Evolutionary conservation across 2,329 filamentous ascomycete species (phyloP).

Genomic region (Elsinoe ampelina): DNA sequence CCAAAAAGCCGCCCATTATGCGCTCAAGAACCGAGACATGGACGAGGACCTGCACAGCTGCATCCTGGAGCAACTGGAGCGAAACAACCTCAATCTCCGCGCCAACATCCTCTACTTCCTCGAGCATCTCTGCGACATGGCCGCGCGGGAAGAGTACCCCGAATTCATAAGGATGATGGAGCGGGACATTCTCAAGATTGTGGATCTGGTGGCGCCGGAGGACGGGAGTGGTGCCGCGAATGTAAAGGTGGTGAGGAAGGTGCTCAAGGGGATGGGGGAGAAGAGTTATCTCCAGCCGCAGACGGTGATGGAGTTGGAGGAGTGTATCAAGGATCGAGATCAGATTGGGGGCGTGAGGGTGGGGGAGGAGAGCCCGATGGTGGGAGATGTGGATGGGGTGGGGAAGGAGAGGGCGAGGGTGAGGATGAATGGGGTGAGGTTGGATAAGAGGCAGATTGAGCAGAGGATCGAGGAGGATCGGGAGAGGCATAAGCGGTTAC

Average conservation of each 20-base stretch:
- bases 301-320: slow-evolving; percentile 70
- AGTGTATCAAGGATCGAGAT: slow-evolving; percentile 71
- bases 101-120: slow-evolving; percentile 99
- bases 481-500: slow-evolving; percentile 81
- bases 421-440: slow-evolving; percentile 26
- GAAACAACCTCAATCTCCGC: slow-evolving; percentile 90
- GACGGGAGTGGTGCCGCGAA: slow-evolving; percentile 86
- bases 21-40: slow-evolving; percentile 85
- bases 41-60: slow-evolving; percentile 96
- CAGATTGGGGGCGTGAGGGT: slow-evolving; percentile 32
- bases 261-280: slow-evolving; percentile 44
- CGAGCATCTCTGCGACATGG: slow-evolving; percentile 84
- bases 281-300: slow-evolving; percentile 67
- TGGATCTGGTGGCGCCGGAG: slow-evolving; percentile 82
- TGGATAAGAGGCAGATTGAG: slow-evolving; percentile 85
- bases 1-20: slow-evolving; percentile 90
- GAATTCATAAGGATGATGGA: slow-evolving; percentile 93
- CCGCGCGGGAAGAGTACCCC: slow-evolving; percentile 62
- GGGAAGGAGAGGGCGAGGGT: neutral
- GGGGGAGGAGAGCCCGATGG: slow-evolving; percentile 18
- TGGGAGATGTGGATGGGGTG: slow-evolving; percentile 23
- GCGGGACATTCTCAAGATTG: slow-evolving; percentile 79
- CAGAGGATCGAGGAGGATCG: slow-evolving; percentile 95
- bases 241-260: slow-evolving; percentile 71
- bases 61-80: slow-evolving; percentile 89